Conservation (phyloP, 345 rosid genomes). For the Eucalyptus coolabah region DNA sequence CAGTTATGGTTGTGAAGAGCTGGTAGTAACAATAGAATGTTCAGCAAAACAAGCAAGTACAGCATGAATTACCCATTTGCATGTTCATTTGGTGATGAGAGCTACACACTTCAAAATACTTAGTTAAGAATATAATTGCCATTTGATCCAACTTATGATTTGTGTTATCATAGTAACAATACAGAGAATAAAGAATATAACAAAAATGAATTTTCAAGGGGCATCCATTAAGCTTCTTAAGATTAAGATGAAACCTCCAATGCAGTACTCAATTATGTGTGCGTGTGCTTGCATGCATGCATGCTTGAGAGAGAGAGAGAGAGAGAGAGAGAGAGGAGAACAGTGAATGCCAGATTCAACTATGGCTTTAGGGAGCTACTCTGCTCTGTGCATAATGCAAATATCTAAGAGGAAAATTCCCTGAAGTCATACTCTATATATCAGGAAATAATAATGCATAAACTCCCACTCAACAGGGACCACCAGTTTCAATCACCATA, state of each 20-base stretch:
- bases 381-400: not conserved
- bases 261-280: not conserved
- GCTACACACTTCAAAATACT: not conserved
- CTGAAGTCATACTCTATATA: not conserved
- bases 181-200: not conserved
- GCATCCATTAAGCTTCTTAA: not conserved
- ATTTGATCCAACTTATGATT: not conserved
- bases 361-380: not conserved
- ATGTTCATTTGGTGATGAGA: not conserved
- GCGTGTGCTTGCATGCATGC: fast-evolving
- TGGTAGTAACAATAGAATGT: not conserved
- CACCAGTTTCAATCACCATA: not conserved
- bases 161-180: not conserved
- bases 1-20: slow-evolving; percentile 68
- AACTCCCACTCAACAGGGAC: not conserved
- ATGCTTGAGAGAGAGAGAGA: not conserved
- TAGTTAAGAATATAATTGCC: not conserved
- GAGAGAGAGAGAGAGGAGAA: not conserved
- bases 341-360: not conserved
- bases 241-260: not conserved
- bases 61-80: not conserved
- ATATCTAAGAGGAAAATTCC: not conserved
- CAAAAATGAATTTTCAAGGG: not conserved
- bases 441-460: not conserved
- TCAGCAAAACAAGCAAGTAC: not conserved